Conservation (phyloP, 768 basidiomycete species). For the Leccinum aurantiacum region DNA sequence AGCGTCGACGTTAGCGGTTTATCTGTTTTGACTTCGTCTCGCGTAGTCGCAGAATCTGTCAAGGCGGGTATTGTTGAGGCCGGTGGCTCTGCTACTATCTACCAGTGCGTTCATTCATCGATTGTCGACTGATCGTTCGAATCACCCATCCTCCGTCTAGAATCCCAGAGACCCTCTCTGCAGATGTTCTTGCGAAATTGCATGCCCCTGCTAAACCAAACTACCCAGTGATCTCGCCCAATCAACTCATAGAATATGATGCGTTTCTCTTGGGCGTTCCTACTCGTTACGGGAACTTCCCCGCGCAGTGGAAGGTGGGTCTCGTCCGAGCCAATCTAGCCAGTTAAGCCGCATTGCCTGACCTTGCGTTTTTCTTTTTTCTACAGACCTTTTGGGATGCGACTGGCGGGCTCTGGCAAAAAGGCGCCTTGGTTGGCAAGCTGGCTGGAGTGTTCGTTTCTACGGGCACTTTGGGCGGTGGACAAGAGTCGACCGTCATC, state of each 20-base stretch:
- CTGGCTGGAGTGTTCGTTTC: no score
- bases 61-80: constrained; percentile 45
- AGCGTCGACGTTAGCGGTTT: not conserved
- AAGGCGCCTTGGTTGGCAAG: no score
- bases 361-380: no score
- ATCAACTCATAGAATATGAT: constrained; percentile 24
- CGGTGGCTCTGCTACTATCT: constrained; percentile 53
- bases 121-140: not conserved
- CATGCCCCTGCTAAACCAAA: constrained; percentile 65
- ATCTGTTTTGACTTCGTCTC: constrained; percentile 2
- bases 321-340: not conserved
- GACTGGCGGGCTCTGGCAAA: no score
- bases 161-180: constrained; percentile 75
- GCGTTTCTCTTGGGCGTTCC: constrained; percentile 47
- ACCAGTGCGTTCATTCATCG: constrained; percentile 45
- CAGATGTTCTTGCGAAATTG: constrained; percentile 66
- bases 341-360: no score
- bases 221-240: constrained; percentile 39
- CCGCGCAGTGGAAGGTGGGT: constrained; percentile 62
- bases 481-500: no score
- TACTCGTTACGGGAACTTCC: constrained; percentile 46
- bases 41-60: constrained; percentile 61
- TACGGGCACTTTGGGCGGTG: no score
- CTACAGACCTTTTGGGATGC: no score
- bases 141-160: constrained; percentile 35